A percentile compares a stretch with the other conserved stretches of the same genome.
These are phyloP conservation scores for Melastoma malabathricum DNA, from an alignment of 345 rosid genomes.

Conservation along the genomic window DNA sequence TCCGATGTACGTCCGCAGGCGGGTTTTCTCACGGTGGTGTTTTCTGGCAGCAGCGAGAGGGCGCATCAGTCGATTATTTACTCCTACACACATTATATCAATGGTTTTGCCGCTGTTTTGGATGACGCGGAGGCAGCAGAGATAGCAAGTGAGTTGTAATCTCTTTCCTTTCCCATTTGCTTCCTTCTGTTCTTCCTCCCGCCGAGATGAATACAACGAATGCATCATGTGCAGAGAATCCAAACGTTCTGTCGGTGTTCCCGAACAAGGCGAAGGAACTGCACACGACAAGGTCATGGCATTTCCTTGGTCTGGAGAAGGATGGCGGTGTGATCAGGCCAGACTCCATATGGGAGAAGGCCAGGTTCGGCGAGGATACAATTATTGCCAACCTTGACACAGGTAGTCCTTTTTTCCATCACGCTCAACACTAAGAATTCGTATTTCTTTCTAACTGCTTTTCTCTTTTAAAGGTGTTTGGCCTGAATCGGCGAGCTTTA, in stretches of 20 bases:
- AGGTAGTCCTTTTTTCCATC: conserved; percentile 9
- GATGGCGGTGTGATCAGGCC: conserved; percentile 8
- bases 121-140: conserved; percentile 24
- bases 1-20: too few relatives aligned
- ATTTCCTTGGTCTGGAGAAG: conserved; percentile 18
- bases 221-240: conserved; percentile 15
- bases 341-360: conserved; percentile 17
- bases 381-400: conserved; percentile 37
- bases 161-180: neutral
- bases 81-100: conserved; percentile 31
- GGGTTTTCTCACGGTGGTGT: too few relatives aligned
- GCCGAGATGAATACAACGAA: neutral
- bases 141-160: conserved; percentile 15
- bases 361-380: conserved; percentile 25
- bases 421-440: too few relatives aligned
- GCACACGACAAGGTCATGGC: conserved; percentile 33
- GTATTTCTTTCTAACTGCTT: conserved; percentile 15
- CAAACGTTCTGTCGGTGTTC: conserved; percentile 30
- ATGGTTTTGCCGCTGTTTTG: conserved; percentile 44
- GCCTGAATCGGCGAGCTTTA: too few relatives aligned
- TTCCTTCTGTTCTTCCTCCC: neutral
- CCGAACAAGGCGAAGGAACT: conserved; percentile 19
- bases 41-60: conserved; percentile 18
- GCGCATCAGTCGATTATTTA: conserved; percentile 33
- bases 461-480: conserved; percentile 10